Conservation (phyloP, 768 basidiomycete species). For the Boletus rubropictus region DNA sequence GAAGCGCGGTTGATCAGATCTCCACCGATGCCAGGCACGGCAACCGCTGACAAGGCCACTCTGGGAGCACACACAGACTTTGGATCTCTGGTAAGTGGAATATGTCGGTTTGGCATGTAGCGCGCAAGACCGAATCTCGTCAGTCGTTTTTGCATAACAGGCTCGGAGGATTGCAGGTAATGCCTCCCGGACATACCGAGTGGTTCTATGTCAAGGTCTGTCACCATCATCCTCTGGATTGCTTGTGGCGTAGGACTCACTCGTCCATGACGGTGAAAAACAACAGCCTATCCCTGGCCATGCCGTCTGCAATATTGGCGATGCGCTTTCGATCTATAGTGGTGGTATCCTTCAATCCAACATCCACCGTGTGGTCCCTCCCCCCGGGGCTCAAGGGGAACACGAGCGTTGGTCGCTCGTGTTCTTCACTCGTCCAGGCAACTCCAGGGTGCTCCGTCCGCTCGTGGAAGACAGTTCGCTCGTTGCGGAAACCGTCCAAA, state of each 20-base stretch:
- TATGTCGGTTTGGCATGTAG: neutral
- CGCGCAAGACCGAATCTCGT: too few relatives aligned
- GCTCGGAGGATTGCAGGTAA: constrained; percentile 65
- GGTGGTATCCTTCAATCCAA: constrained; percentile 61
- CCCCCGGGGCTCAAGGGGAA: constrained; percentile 51
- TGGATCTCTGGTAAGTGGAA: constrained; percentile 51
- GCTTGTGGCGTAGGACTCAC: too few relatives aligned
- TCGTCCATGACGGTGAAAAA: neutral
- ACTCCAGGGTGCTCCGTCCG: constrained; percentile 46
- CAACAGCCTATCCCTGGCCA: constrained; percentile 47
- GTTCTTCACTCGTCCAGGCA: constrained; percentile 60
- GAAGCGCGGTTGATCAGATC: constrained; percentile 53
- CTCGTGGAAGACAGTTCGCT: constrained; percentile 46
- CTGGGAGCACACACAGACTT: constrained; percentile 72
- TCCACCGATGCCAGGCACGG: constrained; percentile 33
- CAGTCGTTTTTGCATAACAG: constrained; percentile 66
- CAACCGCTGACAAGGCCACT: constrained; percentile 31
- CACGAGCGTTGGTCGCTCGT: constrained; percentile 62
- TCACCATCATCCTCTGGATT: too few relatives aligned
- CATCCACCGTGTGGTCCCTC: constrained; percentile 58
- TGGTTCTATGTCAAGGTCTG: constrained; percentile 66
- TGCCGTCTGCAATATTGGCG: constrained; percentile 58
- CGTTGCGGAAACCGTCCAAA: constrained; percentile 41
- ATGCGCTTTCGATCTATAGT: constrained; percentile 56
- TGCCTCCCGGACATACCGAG: constrained; percentile 51